Evolutionary conservation across 257 asterid genomes (phyloP), one percentile per base, ranked within the genome.

Genomic region (Prunella vulgaris): DNA sequence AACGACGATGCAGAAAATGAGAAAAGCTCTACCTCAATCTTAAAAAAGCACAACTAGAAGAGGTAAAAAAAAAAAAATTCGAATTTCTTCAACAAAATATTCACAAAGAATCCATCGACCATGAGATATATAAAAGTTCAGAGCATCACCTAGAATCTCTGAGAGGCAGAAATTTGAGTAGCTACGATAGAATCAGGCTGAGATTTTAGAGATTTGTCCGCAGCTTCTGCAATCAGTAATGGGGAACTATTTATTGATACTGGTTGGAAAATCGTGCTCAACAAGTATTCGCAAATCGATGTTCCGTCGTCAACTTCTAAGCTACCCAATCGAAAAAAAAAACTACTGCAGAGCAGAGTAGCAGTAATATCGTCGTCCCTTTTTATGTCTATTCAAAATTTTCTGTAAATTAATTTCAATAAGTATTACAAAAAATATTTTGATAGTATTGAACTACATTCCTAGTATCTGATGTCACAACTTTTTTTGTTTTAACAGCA

Each of bases 71-170:
- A n/a, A 1, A 22, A 13, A 14, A 21, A 9, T 0, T 10, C 18
- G 10, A 54, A 54, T 2, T 13, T 13, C n/a, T 5, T 13, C 1
- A 22, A 49, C 25, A 5, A 51, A 51, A 51, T 20, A 27, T 10
- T 12, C 38, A 22, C 65, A 65, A 56, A 12, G 66, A 64, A 18
- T 7, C 32, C 14, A 42, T 35, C 57, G 27, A 54, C 46, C 67
- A 28, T 15, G 28, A 32, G 27, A 30, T 4, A 15, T 0, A 21
- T 10, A 37, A 6, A 37, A 66, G 33, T 48, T 60, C 0, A 61
- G 72, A 61, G 57, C 54, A 42, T 44, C 75, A 79, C 80, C 83
- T 21, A 46, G 49, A 58, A 78, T 30, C 44, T 53, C 65, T 60
- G 64, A 65, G 52, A 15, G 14, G 57, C 25, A 44, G 46, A 21